Conservation (phyloP, 176 grass and related monocot species). For the Carex pumila region DNA sequence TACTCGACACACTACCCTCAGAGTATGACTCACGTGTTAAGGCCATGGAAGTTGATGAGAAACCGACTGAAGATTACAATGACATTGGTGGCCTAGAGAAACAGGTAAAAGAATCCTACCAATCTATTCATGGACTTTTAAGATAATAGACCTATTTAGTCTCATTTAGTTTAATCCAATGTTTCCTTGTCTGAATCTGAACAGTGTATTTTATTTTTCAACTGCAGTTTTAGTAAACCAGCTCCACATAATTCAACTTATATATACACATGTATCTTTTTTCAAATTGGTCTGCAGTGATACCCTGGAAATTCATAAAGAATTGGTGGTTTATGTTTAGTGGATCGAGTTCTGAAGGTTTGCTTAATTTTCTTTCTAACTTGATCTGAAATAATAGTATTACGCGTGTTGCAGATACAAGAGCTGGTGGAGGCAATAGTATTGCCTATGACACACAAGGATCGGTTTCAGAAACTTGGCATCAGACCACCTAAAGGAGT, state of each 20-base stretch:
- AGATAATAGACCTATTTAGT: neutral
- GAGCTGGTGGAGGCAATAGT: slow-evolving; percentile 94
- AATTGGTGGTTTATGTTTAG: neutral
- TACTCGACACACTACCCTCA: slow-evolving; percentile 74
- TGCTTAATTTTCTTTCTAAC: neutral
- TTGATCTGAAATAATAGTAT: slow-evolving; percentile 13
- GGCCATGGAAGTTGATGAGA: slow-evolving; percentile 93
- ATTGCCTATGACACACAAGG: slow-evolving; percentile 86
- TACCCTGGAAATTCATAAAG: neutral
- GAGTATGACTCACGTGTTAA: slow-evolving; percentile 87
- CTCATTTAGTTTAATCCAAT: neutral
- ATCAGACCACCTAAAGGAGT: slow-evolving; percentile 91
- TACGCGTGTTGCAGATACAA: slow-evolving; percentile 53
- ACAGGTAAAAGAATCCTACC: slow-evolving; percentile 38
- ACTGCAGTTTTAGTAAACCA: neutral
- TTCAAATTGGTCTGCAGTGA: neutral
- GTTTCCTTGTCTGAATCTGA: neutral
- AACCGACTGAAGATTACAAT: slow-evolving; percentile 91
- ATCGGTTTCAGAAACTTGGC: slow-evolving; percentile 82
- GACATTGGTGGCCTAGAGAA: slow-evolving; percentile 91
- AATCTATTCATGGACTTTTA: neutral
- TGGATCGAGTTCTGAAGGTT: neutral
- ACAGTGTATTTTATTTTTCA: neutral
- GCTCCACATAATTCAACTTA: neutral
- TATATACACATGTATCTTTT: neutral